A percentile compares a stretch with the other conserved stretches of the same genome.
These are phyloP conservation scores for Candida anglica DNA, from an alignment of 805 yeast species.

Conservation along the genomic window DNA sequence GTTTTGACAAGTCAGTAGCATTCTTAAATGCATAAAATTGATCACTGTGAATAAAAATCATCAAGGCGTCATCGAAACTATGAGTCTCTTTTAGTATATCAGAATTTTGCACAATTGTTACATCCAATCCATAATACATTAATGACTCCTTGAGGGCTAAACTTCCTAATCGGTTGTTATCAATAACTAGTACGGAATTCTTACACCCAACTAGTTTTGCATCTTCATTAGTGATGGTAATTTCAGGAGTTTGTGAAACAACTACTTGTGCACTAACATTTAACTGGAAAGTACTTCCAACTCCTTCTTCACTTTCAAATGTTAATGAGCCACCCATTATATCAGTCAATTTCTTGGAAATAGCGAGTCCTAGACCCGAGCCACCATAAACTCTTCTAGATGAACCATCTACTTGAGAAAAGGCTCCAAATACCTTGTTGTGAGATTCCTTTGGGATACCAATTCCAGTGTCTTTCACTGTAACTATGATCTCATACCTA, in stretches of 20 bases:
- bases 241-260: slow-evolving; percentile 15
- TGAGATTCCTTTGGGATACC: slow-evolving; percentile 45
- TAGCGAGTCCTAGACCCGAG: slow-evolving; percentile 48
- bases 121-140: slow-evolving; percentile 30
- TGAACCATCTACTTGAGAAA: slow-evolving; percentile 55
- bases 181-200: slow-evolving; percentile 34
- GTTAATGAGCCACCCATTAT: slow-evolving; percentile 46
- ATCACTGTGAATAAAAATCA: slow-evolving; percentile 18
- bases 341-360: slow-evolving; percentile 44
- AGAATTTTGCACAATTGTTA: slow-evolving; percentile 15
- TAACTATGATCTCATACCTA: slow-evolving; percentile 35
- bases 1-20: slow-evolving; percentile 1
- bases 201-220: too few relatives aligned
- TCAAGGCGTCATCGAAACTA: slow-evolving; percentile 10
- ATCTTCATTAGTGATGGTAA: slow-evolving; percentile 7
- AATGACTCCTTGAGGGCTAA: slow-evolving; percentile 28
- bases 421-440: slow-evolving; percentile 48
- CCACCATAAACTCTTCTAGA: slow-evolving; percentile 51
- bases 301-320: slow-evolving; percentile 42
- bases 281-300: slow-evolving; percentile 45
- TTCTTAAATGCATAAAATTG: slow-evolving; percentile 10
- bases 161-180: slow-evolving; percentile 25
- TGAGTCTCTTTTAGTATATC: slow-evolving; percentile 9
- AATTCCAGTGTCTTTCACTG: slow-evolving; percentile 58
- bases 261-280: slow-evolving; percentile 27